phyloP scores from a whole-genome alignment of 208 protist genomes.

The Borovskyia barvae region DNA sequence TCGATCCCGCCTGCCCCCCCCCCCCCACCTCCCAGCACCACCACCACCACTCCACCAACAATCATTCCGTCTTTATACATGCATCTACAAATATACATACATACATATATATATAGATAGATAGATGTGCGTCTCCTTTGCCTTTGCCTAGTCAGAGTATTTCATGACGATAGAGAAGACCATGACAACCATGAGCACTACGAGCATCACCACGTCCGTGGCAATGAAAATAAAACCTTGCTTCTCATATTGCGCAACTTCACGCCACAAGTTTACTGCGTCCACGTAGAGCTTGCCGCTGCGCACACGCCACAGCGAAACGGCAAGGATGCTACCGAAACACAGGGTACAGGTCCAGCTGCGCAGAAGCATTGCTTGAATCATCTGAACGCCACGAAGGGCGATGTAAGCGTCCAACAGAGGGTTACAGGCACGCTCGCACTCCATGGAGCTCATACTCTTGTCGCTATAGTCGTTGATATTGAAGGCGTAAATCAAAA shows the following conservation, averaged over 20 bases:
- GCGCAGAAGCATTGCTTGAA: conserved; percentile 49
- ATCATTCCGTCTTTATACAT: neutral
- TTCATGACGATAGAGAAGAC: conserved; percentile 61
- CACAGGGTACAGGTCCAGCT: conserved; percentile 42
- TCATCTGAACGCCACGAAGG: conserved; percentile 58
- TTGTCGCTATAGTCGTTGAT: conserved; percentile 82
- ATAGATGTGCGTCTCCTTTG: too few relatives aligned
- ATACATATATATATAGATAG: too few relatives aligned
- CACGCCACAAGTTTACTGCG: conserved; percentile 76
- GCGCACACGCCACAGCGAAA: conserved; percentile 48
- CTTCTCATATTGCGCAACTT: conserved; percentile 56
- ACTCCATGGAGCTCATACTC: conserved; percentile 72
- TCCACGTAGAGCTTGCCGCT: conserved; percentile 65
- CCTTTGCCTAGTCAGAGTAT: conserved; percentile 42
- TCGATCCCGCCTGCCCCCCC: too few relatives aligned
- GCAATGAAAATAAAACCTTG: conserved; percentile 63
- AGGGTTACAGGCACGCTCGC: conserved; percentile 77
- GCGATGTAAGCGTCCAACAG: conserved; percentile 69
- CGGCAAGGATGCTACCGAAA: conserved; percentile 34
- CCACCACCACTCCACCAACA: too few relatives aligned
- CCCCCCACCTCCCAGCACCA: too few relatives aligned
- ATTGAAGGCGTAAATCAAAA: conserved; percentile 76
- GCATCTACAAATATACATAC: neutral
- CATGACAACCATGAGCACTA: conserved; percentile 56
- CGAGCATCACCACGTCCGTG: conserved; percentile 55